Evolutionary conservation across 441 rosid species (phyloP), one percentile per base, ranked within the genome.

Genomic region (Pelargonium myrrhifolium): DNA sequence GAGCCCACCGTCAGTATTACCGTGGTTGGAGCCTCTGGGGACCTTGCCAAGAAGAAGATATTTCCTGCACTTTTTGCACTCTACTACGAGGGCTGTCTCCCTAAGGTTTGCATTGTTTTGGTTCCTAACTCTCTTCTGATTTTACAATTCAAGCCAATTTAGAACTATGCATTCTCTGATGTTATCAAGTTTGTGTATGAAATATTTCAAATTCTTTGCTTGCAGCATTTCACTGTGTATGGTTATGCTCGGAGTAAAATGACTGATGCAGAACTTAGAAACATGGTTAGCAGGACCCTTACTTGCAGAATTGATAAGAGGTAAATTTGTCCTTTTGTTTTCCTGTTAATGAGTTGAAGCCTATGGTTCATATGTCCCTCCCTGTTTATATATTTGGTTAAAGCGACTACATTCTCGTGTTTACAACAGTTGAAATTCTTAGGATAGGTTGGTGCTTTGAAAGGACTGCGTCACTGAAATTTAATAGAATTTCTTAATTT

Each of bases 11-110:
- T 93, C 73, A 87, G 94, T 74, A 93, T 93, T 39, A 85, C 91
- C 7, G 90, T 93, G 43, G 94, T 93, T 9, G 98, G 98, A 75
- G 98, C 98, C 47, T 93, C 98, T 67, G 98, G 98, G 70, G 98
- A 93, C 82, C 96, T 93, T 72, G 96, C 97, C 40, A 86, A 89
- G 83, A 89, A 87, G 81, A 93, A 93, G 78, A 93, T 93, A 76
- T 93, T 93, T 79, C 97, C 98, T 58, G 98, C 98, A 22, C 97
- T 93, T 71, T 93, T 92, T 68, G 96, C 97, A 3, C 96, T 88
- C 69, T 93, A 90, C 77, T 93, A 93, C 31, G 98, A 93, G 85
- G 96, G 73, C 65, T 90, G 87, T 78, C 98, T 93, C 37, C 97
- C 97, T 61, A 66, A 90, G 92, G 98, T 90, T 68, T 5, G 64